phyloP scores from a whole-genome alignment of 169 alveolate species.

The Plasmodium sp. region DNA sequence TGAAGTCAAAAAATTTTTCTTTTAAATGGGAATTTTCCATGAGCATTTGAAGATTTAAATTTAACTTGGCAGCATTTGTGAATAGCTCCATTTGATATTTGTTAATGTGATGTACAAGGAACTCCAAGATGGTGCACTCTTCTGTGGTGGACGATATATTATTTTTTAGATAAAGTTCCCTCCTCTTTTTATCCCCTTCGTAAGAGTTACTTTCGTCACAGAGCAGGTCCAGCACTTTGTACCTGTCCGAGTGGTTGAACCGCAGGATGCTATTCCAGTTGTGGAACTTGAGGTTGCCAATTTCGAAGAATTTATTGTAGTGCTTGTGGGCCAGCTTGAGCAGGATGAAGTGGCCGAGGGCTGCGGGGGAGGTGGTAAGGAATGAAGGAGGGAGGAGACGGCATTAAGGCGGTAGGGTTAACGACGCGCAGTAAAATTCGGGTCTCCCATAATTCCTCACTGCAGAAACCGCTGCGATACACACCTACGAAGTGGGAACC shows the following conservation, averaged over 20 bases:
- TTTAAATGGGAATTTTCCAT: slow-evolving; percentile 4
- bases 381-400: neutral
- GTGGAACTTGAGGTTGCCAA: slow-evolving; percentile 15
- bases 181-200: slow-evolving; percentile 25
- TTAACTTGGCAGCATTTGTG: neutral
- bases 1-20: slow-evolving; percentile 25
- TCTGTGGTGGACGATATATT: neutral
- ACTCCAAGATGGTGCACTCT: slow-evolving; percentile 46
- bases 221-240: slow-evolving; percentile 27
- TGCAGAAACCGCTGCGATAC: neutral
- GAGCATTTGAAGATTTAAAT: slow-evolving; percentile 23
- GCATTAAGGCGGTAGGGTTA: neutral
- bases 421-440: neutral
- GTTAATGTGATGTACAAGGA: slow-evolving; percentile 33
- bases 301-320: slow-evolving; percentile 6
- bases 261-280: slow-evolving; percentile 37
- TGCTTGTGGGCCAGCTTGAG: slow-evolving; percentile 28
- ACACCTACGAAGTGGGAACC: slow-evolving; percentile 50
- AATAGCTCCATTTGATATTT: slow-evolving; percentile 48
- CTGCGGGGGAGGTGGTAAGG: neutral
- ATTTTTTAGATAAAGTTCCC: slow-evolving; percentile 8
- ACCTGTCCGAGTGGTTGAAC: slow-evolving; percentile 22
- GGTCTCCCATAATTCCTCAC: neutral
- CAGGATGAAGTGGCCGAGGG: slow-evolving; percentile 23
- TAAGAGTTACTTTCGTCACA: slow-evolving; percentile 5